Base-by-base conservation (phyloP, 2,329 filamentous ascomycete genomes). In the Neurospora sp. region DNA sequence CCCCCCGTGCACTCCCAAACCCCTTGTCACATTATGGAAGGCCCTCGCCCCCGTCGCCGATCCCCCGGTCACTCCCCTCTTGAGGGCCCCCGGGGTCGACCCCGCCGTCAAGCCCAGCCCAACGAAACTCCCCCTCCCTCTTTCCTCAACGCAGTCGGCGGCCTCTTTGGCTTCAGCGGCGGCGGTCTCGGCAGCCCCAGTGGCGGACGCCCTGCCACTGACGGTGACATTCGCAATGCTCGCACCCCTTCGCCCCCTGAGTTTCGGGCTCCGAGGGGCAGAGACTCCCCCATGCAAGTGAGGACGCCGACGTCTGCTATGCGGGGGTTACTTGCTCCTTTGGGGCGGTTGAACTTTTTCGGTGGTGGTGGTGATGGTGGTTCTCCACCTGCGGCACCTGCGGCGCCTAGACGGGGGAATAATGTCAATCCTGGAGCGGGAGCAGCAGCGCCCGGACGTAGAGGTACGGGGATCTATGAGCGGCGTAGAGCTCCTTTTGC, bases 371-470 rank as follows among this genome's bases (percentile, higher is more conserved):
- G 15, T n/a, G 41, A 8, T 52, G 19, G 6, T 52, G 6, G 1
- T 52, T 52, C 46, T 15, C 46, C 46, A 23, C 4, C 43, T 11
- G 43, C n/a, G 4, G 4, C 43, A 1, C 46, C 46, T 52, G 46
- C 19, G 19, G 46, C 43, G 1, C 43, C 41, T 43, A 43, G 41
- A n/a, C 41, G 41, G 33, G 33, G 33, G n/a, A 43, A 43, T 43
- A 19, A 19, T 43, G 41, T 19, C 1, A n/a, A 43, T 4, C 33
- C 33, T 11, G 37, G 37, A 38, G 10, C 0, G 80, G 86, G 0
- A 82, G 84, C 0, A 81, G 79, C 17, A 92, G 92, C 72, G 2
- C 78, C 0, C 78, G 92, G 3, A 86, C 87, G 5, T 1, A 66
- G 37, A 39, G 67, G 17, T 1, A 52, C 1, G 46, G 46, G 11